phyloP scores from a whole-genome alignment of 306 rosid species.

The Quercus wislizeni region DNA sequence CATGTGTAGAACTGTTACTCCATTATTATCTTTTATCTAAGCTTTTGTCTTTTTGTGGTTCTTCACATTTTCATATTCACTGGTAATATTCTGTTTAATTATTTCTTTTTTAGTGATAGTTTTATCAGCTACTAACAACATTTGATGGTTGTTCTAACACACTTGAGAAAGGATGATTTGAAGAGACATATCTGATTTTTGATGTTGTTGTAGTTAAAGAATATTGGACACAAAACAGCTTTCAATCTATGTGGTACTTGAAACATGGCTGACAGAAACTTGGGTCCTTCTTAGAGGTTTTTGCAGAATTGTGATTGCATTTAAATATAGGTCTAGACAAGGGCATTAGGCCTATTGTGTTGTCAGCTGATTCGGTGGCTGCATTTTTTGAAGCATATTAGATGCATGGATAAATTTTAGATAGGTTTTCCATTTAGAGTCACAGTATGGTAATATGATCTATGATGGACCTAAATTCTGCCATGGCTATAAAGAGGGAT shows the following conservation, averaged over 20 bases:
- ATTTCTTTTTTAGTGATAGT: background rate
- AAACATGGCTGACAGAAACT: background rate
- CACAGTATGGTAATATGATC: background rate
- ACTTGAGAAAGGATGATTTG: background rate
- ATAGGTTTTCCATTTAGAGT: background rate
- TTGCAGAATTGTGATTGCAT: background rate
- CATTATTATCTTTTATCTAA: background rate
- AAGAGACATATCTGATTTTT: background rate
- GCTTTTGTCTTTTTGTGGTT: conserved; percentile 14
- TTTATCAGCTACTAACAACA: background rate
- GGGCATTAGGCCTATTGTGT: background rate
- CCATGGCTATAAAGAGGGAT: background rate
- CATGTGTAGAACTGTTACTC: conserved; percentile 1
- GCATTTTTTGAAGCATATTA: background rate
- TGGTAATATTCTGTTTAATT: background rate
- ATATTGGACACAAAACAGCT: background rate
- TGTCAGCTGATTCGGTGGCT: background rate
- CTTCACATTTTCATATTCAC: background rate
- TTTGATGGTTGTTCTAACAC: background rate
- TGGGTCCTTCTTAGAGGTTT: background rate
- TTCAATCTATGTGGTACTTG: background rate
- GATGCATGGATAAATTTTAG: background rate
- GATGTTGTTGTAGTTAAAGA: background rate
- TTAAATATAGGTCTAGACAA: background rate
- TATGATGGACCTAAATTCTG: background rate